Evolutionary conservation across 1,284 basidiomycete genomes (phyloP).

Genomic region (Abortiporus biennis): DNA sequence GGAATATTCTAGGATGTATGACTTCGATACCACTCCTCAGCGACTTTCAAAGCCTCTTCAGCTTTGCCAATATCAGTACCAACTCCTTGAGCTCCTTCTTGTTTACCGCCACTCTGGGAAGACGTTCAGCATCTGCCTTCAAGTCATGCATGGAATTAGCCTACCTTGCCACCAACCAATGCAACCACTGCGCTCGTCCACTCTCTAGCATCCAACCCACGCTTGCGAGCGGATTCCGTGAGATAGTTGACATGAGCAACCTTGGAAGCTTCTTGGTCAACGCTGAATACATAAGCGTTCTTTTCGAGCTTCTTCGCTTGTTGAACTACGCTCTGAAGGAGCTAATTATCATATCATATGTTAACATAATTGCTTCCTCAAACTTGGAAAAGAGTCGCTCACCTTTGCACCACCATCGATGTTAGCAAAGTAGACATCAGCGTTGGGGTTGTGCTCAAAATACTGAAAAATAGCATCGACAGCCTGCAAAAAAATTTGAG

Average conservation of each 20-base stretch:
- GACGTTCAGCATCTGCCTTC: constrained; percentile 4
- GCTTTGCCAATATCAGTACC: constrained; percentile 65
- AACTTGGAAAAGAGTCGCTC: constrained; percentile 2
- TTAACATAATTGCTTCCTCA: not conserved
- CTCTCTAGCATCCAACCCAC: constrained; percentile 70
- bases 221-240: constrained; percentile 54
- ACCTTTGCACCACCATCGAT: constrained; percentile 84
- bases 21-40: too few species aligned
- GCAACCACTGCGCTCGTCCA: constrained; percentile 81
- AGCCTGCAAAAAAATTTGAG: constrained; percentile 39
- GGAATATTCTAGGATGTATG: too few species aligned
- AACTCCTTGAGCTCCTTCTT: constrained; percentile 84
- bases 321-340: constrained; percentile 69
- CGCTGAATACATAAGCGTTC: constrained; percentile 85
- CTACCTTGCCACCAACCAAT: constrained; percentile 84
- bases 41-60: constrained; percentile 63
- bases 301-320: constrained; percentile 80
- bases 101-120: constrained; percentile 83
- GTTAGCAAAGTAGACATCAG: constrained; percentile 61
- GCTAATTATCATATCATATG: constrained; percentile 30
- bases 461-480: constrained; percentile 64
- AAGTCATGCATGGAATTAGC: constrained; percentile 12
- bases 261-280: constrained; percentile 64
- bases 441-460: constrained; percentile 74
- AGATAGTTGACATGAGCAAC: constrained; percentile 89